phyloP scores from a whole-genome alignment of 2,329 filamentous ascomycete species.

The Penicillium capsulatum region DNA sequence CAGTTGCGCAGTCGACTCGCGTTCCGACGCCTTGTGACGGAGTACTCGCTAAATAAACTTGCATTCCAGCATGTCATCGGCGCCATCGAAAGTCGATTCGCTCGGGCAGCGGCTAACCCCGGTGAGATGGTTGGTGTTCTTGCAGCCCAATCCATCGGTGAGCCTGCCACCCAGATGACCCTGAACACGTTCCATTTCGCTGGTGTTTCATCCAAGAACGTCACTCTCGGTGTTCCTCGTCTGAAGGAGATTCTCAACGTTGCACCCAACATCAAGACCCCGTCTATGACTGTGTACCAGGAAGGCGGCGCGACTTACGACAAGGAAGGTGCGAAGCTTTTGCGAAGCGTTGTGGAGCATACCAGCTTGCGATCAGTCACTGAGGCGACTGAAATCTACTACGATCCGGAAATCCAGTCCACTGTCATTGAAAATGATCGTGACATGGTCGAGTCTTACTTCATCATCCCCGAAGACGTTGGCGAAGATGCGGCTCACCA shows the following conservation, averaged over 20 bases:
- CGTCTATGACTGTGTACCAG: constrained; percentile 91
- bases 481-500: constrained; percentile 60
- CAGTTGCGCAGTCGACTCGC: constrained; percentile 83
- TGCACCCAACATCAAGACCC: constrained; percentile 96
- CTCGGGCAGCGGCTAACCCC: constrained; percentile 77
- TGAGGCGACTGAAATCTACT: constrained; percentile 91
- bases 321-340: constrained; percentile 75
- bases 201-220: constrained; percentile 99
- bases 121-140: constrained; percentile 99
- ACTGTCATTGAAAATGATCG: constrained; percentile 83
- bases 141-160: constrained; percentile 96
- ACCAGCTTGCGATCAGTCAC: constrained; percentile 90
- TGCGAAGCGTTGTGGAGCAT: constrained; percentile 89
- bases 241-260: constrained; percentile 99
- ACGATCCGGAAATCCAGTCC: constrained; percentile 81
- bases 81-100: constrained; percentile 84
- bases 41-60: constrained; percentile 81
- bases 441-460: constrained; percentile 96
- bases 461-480: constrained; percentile 84
- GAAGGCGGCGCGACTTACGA: constrained; percentile 56
- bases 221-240: constrained; percentile 96
- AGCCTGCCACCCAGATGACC: constrained; percentile 98
- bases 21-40: constrained; percentile 85
- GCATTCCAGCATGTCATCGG: constrained; percentile 91
- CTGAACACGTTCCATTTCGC: constrained; percentile 99